Evolutionary conservation across 176 grass and related monocot genomes (phyloP).

Genomic region (Panicum miliaceum): DNA sequence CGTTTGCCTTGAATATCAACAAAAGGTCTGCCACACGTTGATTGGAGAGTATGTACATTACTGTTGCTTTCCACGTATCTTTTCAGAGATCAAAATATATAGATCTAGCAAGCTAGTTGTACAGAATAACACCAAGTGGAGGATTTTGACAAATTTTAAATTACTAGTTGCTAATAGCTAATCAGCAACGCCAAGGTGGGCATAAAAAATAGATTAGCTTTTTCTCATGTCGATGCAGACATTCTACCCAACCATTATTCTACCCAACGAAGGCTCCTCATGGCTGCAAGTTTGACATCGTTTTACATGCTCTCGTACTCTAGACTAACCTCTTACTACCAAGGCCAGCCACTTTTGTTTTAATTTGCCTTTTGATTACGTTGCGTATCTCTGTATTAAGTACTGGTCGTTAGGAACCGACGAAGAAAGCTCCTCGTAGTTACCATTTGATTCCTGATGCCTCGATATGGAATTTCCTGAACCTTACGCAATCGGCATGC

Average conservation of each 20-base stretch:
- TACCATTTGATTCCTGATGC: background rate
- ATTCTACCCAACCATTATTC: conserved; percentile 5
- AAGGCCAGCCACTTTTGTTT: too few species aligned
- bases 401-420: too few species aligned
- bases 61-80: background rate
- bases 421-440: too few species aligned
- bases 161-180: background rate
- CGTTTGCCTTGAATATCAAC: background rate
- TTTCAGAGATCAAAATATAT: background rate
- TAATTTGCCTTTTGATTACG: too few species aligned
- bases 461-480: background rate
- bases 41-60: background rate
- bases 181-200: background rate
- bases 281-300: background rate
- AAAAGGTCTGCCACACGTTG: background rate
- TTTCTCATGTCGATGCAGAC: background rate
- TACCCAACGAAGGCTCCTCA: too few species aligned
- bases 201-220: background rate
- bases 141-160: background rate
- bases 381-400: too few species aligned
- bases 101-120: background rate
- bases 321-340: too few species aligned
- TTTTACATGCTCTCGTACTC: background rate
- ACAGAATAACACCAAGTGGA: background rate
- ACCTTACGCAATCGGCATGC: background rate